A percentile compares a stretch with the other conserved stretches of the same genome.
These are phyloP conservation scores for Pseudogymnoascus sp. DNA, from an alignment of 2,329 filamentous ascomycete species.

Conservation along the genomic window DNA sequence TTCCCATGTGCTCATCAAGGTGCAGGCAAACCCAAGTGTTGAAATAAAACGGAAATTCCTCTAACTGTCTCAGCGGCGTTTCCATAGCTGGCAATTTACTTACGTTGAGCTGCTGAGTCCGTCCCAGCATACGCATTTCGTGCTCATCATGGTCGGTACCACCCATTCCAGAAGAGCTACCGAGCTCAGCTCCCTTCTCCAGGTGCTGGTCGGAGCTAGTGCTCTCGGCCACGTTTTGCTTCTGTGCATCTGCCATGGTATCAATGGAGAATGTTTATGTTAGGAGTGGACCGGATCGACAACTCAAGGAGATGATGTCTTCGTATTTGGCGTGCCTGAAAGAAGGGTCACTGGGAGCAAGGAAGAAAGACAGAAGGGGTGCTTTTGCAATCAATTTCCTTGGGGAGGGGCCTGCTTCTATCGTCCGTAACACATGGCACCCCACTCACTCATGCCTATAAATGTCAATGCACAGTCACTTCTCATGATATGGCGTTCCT, in stretches of 20 bases:
- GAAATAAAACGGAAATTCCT: constrained; percentile 37
- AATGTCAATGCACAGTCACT: background rate
- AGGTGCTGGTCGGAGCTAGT: constrained; percentile 1
- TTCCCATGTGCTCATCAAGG: constrained; percentile 41
- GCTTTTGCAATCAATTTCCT: background rate
- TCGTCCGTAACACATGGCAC: background rate
- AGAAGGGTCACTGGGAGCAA: background rate
- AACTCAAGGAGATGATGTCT: background rate
- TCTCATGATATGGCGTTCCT: constrained; percentile 1
- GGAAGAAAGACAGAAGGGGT: background rate
- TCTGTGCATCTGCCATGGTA: background rate
- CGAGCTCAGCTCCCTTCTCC: constrained; percentile 20
- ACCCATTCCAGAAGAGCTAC: constrained; percentile 20
- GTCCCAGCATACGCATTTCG: constrained; percentile 32
- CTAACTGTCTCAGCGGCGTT: constrained; percentile 18
- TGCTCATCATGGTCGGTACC: constrained; percentile 29
- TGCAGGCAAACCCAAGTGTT: constrained; percentile 38
- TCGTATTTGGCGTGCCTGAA: background rate
- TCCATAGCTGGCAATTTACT: background rate
- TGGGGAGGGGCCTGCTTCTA: background rate
- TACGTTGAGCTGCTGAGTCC: constrained; percentile 29
- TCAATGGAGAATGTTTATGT: no score
- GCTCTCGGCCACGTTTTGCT: background rate
- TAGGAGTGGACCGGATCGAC: background rate
- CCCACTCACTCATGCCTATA: background rate